Percentiles rank a stretch among this genome's conserved stretches.
Conservation (phyloP, 1,284 basidiomycete species). For the Fomes fomentarius region DNA sequence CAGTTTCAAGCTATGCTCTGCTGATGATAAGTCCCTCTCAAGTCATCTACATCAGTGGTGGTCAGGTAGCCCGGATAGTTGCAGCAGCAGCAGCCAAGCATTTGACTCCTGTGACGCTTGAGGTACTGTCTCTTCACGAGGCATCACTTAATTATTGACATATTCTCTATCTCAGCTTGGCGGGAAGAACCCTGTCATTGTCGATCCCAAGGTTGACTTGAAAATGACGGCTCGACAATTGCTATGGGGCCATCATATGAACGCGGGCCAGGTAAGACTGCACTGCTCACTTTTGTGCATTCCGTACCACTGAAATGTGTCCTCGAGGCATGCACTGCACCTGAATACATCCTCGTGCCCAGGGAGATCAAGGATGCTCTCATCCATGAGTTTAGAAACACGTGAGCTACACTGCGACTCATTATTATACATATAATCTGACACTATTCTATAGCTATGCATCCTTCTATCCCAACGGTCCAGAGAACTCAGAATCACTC, state of each 20-base stretch:
- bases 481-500: conserved; percentile 46
- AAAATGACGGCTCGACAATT: conserved; percentile 63
- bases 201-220: conserved; percentile 72
- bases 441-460: conserved; percentile 18
- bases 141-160: no score
- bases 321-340: conserved; percentile 42
- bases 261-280: conserved; percentile 66
- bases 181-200: conserved; percentile 84
- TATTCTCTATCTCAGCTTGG: not conserved
- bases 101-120: conserved; percentile 81
- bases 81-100: conserved; percentile 83
- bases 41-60: conserved; percentile 69
- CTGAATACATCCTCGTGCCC: conserved; percentile 83
- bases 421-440: no score
- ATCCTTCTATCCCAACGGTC: conserved; percentile 54
- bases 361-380: conserved; percentile 66
- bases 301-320: no score
- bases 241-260: conserved; percentile 81
- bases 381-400: conserved; percentile 62
- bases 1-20: no score
- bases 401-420: conserved; percentile 45
- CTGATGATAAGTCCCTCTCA: no score
- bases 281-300: not conserved
- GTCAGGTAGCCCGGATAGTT: conserved; percentile 77
- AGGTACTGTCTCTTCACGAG: conserved; percentile 47